Base-by-base conservation (phyloP, 805 yeast genomes). In the Kodamaea restingae region DNA sequence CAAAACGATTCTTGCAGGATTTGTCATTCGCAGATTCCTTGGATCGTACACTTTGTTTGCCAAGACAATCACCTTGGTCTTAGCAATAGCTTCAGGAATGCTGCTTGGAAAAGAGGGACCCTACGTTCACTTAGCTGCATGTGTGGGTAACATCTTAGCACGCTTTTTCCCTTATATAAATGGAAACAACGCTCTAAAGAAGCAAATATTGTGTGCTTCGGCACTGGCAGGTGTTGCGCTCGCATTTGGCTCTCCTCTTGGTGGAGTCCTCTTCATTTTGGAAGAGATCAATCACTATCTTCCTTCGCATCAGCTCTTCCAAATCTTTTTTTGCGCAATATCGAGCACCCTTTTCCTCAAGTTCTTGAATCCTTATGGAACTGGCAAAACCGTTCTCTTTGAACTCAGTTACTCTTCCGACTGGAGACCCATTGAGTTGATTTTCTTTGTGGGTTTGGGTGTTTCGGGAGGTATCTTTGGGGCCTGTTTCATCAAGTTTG, bases 51-150 rank as follows among this genome's bases (percentile, higher is more conserved):
- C 83, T 0, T 60, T 77, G 6, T 28, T 76, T 17, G 60, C 73
- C 42, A 77, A 77, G 51, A 61, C 78, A 0, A 42, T 62, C 2
- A 75, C 77, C 0, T 55, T 77, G 18, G 61, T 76, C 1, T 63
- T 76, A 26, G 73, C 80, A 3, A 75, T 77, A 27, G 76, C 81
- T 0, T 73, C 80, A 0, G 83, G 83, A 1, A 60, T 77, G 61
- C 56, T 74, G 9, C 55, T 77, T 7, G 83, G 83, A 1, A 77
- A 77, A 52, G 83, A 77, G 42, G 83, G 83, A 3, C 83, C 83
- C 0, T 77, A 68, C 49, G 83, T 77, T 15, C 83, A 77, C 52
- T 61, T 77, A 34, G 78, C 81, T 0, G 64, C 81, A 2, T 73
- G 78, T 45, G 77, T 75, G 15, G 83, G 83, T 3, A 77, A 77